A percentile compares a stretch with the other conserved stretches of the same genome.
Evolutionary conservation across 2,329 filamentous ascomycete genomes (phyloP).

Genomic region (Claviceps digitariae): DNA sequence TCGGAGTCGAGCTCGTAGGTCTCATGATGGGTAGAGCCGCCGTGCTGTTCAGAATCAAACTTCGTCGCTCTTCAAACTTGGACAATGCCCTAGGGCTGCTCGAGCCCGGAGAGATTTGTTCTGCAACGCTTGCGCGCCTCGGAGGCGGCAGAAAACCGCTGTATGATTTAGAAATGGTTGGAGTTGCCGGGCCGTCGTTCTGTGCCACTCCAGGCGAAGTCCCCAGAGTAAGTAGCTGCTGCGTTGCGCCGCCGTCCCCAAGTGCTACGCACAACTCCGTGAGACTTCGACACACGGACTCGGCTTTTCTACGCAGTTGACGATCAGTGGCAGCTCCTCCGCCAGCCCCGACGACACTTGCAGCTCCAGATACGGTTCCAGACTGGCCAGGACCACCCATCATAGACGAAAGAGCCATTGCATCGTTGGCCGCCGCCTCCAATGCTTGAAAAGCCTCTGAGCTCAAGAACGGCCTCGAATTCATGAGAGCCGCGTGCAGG

Average conservation of each 20-base stretch:
- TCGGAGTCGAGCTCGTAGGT: conserved; percentile 23
- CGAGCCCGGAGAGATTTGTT: conserved; percentile 24
- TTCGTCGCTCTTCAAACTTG: conserved; percentile 40
- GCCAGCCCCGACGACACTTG: conserved; percentile 44
- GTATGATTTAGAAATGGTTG: conserved; percentile 30
- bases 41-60: conserved; percentile 31
- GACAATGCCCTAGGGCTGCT: conserved; percentile 33
- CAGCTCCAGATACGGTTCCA: conserved; percentile 52
- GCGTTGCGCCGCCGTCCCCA: conserved; percentile 31
- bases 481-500: conserved; percentile 66
- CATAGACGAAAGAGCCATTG: conserved; percentile 63
- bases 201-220: conserved; percentile 10
- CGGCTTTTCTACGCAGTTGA: conserved; percentile 77
- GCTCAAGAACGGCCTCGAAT: conserved; percentile 57
- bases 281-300: conserved; percentile 81
- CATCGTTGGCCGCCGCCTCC: conserved; percentile 71
- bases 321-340: conserved; percentile 54
- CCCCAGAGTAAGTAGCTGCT: conserved; percentile 6
- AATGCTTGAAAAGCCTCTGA: conserved; percentile 64
- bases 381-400: conserved; percentile 60
- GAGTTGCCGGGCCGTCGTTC: conserved; percentile 24
- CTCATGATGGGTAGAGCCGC: conserved; percentile 34
- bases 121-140: conserved; percentile 28
- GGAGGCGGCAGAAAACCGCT: conserved; percentile 21
- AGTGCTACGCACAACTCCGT: conserved; percentile 86